phyloP scores from a whole-genome alignment of 495 filamentous ascomycete genomes.

The Aspergillus avenaceus region DNA sequence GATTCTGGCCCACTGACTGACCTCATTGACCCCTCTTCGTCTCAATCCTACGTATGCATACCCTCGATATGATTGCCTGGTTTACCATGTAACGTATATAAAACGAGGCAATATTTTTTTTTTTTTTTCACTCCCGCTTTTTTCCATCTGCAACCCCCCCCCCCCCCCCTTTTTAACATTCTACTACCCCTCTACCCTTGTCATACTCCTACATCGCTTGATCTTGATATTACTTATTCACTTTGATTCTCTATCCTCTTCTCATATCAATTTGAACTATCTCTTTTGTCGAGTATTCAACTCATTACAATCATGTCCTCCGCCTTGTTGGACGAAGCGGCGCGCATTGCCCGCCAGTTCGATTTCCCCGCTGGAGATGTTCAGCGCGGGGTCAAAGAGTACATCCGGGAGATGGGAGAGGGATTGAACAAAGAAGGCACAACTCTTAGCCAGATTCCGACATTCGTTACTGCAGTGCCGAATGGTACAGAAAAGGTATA shows the following conservation, averaged over 20 bases:
- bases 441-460: constrained; percentile 90
- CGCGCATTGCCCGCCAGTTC: constrained; percentile 78
- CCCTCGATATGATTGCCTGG: background rate
- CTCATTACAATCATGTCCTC: constrained; percentile 32
- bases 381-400: constrained; percentile 75
- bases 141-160: constrained; percentile 5
- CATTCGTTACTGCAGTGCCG: constrained; percentile 91
- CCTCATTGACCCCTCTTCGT: constrained; percentile 34
- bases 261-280: background rate
- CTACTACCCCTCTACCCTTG: constrained; percentile 2
- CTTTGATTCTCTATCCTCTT: background rate
- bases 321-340: constrained; percentile 65
- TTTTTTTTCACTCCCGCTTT: constrained; percentile 4
- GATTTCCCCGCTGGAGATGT: constrained; percentile 79
- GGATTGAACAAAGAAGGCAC: constrained; percentile 75
- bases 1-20: constrained; percentile 25
- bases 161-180: background rate
- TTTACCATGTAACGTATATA: background rate
- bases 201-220: constrained; percentile 3
- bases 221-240: background rate
- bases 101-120: background rate
- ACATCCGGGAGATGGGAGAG: constrained; percentile 81
- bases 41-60: constrained; percentile 7
- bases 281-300: constrained; percentile 5
- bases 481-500: constrained; percentile 90